These are phyloP conservation scores for Pestalotiopsis sp. DNA, from an alignment of 2,329 filamentous ascomycete genomes.

Conservation along the genomic window DNA sequence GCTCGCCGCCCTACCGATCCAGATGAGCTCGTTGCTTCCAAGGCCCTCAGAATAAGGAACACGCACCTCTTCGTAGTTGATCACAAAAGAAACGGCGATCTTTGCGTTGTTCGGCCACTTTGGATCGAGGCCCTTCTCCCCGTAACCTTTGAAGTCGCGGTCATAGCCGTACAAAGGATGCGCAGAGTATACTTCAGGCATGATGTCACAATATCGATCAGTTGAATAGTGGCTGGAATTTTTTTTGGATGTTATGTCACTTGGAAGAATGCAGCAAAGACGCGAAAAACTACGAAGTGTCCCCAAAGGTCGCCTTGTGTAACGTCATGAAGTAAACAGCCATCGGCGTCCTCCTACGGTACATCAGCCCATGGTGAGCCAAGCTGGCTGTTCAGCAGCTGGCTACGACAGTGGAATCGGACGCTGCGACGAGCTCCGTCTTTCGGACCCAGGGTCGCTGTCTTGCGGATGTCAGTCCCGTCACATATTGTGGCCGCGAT, in stretches of 20 bases:
- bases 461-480: background rate
- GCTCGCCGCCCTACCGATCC: conserved; percentile 13
- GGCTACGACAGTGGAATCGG: background rate
- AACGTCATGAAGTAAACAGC: background rate
- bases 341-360: background rate
- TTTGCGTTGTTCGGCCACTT: conserved; percentile 44
- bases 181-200: conserved; percentile 30
- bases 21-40: background rate
- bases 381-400: background rate
- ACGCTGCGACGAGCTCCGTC: background rate
- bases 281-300: background rate
- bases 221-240: background rate
- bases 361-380: background rate
- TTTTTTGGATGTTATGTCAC: background rate
- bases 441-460: background rate
- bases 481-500: background rate
- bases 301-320: background rate
- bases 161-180: conserved; percentile 32
- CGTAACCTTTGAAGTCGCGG: conserved; percentile 41
- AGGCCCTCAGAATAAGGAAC: no score
- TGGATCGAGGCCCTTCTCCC: conserved; percentile 37
- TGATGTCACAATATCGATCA: conserved; percentile 10
- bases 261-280: background rate
- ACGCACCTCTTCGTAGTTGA: conserved; percentile 46
- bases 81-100: conserved; percentile 47